Evolutionary conservation across 805 yeast genomes (phyloP).

Genomic region (Geotrichum ghanense): DNA sequence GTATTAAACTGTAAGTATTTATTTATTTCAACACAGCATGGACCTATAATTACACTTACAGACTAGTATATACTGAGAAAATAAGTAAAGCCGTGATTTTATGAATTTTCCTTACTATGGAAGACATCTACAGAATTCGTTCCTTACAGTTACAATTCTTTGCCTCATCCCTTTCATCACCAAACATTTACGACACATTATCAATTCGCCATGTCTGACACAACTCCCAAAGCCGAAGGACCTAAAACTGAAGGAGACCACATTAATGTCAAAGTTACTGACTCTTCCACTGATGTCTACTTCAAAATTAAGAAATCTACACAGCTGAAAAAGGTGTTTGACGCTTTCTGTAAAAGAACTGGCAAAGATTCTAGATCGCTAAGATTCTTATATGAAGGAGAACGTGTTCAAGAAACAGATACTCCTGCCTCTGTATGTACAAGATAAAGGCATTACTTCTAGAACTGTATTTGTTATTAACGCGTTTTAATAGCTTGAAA

Average conservation of each 20-base stretch:
- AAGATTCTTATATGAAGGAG: constrained; percentile 89
- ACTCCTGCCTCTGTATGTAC: constrained; percentile 65
- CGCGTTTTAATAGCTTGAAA: constrained; percentile 41
- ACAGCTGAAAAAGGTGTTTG: constrained; percentile 89
- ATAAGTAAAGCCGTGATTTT: too few species aligned
- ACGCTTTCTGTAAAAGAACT: constrained; percentile 95
- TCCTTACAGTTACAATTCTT: too few species aligned
- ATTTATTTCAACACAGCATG: too few species aligned
- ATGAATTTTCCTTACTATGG: too few species aligned
- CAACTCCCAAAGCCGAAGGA: constrained; percentile 1
- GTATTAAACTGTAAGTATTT: too few species aligned
- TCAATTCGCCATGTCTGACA: neutral
- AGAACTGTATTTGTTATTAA: constrained; percentile 3
- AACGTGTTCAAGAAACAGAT: constrained; percentile 73
- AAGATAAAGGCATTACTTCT: neutral
- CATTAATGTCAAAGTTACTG: constrained; percentile 88
- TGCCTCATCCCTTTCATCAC: too few species aligned
- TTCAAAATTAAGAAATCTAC: constrained; percentile 92
- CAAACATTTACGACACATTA: neutral
- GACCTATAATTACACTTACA: too few species aligned
- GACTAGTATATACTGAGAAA: too few species aligned
- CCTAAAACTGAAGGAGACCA: constrained; percentile 37
- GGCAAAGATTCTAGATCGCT: constrained; percentile 76
- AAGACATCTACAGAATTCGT: too few species aligned
- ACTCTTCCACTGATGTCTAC: constrained; percentile 85